Evolutionary conservation across 2,329 filamentous ascomycete genomes (phyloP), one percentile per base, ranked within the genome.

Genomic region (Elsinoe australis): DNA sequence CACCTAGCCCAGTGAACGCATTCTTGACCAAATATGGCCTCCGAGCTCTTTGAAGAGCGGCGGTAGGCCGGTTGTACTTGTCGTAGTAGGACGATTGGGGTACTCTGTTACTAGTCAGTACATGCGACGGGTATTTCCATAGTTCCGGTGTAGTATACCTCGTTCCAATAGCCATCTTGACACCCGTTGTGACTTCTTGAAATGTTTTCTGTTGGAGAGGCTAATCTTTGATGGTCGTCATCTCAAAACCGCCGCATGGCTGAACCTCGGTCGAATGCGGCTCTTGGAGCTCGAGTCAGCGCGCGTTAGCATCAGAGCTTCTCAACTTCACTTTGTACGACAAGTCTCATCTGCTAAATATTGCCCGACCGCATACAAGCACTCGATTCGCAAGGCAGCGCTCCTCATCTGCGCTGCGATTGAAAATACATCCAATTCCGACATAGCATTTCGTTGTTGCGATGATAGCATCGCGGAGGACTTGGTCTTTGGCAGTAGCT

Each of bases 1-100:
- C 76, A 10, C 74, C 79, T n/a, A 85, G 61, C 14, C 92, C 92
- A 1, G 88, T 87, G 52, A 90, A 59, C 21, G 83, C 76, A 68
- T 98, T 98, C 72, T 85, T 94, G 67, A 95, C 70, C 32, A 98
- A 76, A 66, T 94, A 98, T 42, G 92, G 92, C 58, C 87, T 82
- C 59, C 94, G 82, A 49, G 92, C 90, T 62, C 92, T 86, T 64
- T 95, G 83, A 55, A 98, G 81, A 49, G 94, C 86, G 41, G 88
- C 83, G 52, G 86, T 85, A 67, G 94, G 88, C 55, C 85, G 82
- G 70, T 85, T 85, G 61, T 85, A 77, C 63, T 82, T 81, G 69
- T 95, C 86, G 74, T 96, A 98, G 76, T 98, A 98, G 55, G 87
- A 88, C 24, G 82, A 85, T 61, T 72, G 71, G 44, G 81, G 82